Percentiles rank a stretch among this genome's conserved stretches.
phyloP scores from a whole-genome alignment of 352 stramenopile genomes.

The Phytophthora nicotianae region DNA sequence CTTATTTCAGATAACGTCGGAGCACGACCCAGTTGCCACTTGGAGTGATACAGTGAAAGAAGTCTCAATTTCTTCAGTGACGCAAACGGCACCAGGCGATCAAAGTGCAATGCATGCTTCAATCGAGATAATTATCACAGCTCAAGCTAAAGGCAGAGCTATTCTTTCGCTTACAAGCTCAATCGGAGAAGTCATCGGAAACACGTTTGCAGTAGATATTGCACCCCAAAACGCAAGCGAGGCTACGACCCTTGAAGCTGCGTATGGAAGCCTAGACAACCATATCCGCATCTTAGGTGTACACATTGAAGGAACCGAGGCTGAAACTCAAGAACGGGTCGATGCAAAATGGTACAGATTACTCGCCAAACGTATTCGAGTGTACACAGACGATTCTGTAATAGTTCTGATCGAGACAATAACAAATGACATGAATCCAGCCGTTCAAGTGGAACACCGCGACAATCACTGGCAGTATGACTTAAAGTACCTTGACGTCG shows the following conservation, averaged over 20 bases:
- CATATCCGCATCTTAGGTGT: constrained; percentile 18
- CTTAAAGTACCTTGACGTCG: constrained; percentile 19
- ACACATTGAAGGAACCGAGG: constrained; percentile 11
- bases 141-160: neutral
- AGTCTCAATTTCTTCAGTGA: constrained; percentile 19
- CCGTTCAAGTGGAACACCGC: constrained; percentile 23
- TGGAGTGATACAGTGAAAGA: neutral
- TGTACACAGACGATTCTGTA: constrained; percentile 17
- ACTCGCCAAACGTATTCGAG: constrained; percentile 21
- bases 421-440: constrained; percentile 14
- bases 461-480: constrained; percentile 17
- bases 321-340: constrained; percentile 12
- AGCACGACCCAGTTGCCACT: neutral
- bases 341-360: constrained; percentile 23
- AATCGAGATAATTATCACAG: constrained; percentile 11
- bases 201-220: constrained; percentile 19
- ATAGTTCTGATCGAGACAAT: constrained; percentile 18
- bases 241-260: neutral
- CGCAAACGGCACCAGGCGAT: neutral
- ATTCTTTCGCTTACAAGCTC: constrained; percentile 19
- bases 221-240: neutral
- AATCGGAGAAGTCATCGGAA: constrained; percentile 16
- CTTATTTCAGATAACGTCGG: constrained; percentile 13
- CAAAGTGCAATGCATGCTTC: neutral
- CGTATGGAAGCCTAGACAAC: neutral